Evolutionary conservation across 768 basidiomycete species (phyloP), one percentile per base, ranked within the genome.

Genomic region (Tricholoma terreum): DNA sequence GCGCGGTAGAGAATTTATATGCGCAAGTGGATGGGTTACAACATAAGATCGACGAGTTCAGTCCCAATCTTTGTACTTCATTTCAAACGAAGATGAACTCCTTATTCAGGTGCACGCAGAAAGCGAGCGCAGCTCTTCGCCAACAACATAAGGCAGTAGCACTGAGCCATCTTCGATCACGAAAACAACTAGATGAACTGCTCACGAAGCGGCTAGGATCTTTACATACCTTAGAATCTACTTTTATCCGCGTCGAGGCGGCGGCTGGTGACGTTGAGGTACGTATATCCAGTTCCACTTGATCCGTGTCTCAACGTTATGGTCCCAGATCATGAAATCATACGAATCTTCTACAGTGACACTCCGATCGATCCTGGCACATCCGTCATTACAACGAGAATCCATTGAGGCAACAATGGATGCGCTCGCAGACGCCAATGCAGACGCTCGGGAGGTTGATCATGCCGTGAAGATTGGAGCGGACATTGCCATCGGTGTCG

Each of bases 201-300:
- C 73, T 95, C 14, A 73, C 74, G 24, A 93, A 93, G 66, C 85
- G 94, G 11, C 69, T 94, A 2, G 81, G 77, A 9, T 86, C 92
- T 1, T 74, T 93, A 5, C 82, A 85, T 56, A 90, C 85, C 35
- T 75, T 98, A 7, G 85, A 90, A 61, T 76, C 83, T 11, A 93
- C 94, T 0, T 70, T 97, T 35, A 74, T 92, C 45, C 81, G 84
- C 45, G 92, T 98, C 5, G 93, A 98, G 72, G 82, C 86, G 3
- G 91, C 94, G n/a, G 90, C 90, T 27, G 88, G 87, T 2, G 90
- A 98, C 70, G 79, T 94, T 10, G 87, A 93, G 78, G 94, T 94
- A 67, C 42, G 75, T 66, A 40, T 36, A n/a, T 52, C 38, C 21
- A 11, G 12, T 33, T 19, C 34, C 27, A 8, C 34, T 31, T n/a